A percentile compares a stretch with the other conserved stretches of the same genome.
Evolutionary conservation across 352 stramenopile genomes (phyloP).

Genomic region (Globisporangium takayamanum): DNA sequence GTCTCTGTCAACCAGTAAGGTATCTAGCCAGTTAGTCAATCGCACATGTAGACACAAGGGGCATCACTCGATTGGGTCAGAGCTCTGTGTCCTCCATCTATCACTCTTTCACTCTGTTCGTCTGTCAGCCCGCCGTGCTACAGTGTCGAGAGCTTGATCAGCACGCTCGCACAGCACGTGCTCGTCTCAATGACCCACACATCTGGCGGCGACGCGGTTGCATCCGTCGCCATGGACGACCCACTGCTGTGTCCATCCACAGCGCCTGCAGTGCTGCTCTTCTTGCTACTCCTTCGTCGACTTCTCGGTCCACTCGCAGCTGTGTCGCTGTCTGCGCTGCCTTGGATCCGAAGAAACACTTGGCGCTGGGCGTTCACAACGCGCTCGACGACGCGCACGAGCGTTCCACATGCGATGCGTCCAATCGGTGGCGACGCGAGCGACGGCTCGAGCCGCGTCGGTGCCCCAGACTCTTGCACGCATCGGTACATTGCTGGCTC

Average conservation of each 20-base stretch:
- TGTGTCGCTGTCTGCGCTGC: neutral
- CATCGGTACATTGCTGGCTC: slow-evolving; percentile 42
- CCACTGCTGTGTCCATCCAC: neutral
- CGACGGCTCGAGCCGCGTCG: slow-evolving; percentile 47
- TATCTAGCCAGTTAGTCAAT: neutral
- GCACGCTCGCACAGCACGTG: slow-evolving; percentile 69
- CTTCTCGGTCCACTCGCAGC: neutral
- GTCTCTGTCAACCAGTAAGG: neutral
- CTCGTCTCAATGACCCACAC: slow-evolving; percentile 77
- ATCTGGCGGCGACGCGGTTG: neutral
- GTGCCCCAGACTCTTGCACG: slow-evolving; percentile 62
- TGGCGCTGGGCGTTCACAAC: slow-evolving; percentile 56
- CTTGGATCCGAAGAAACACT: slow-evolving; percentile 38
- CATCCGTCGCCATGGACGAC: neutral
- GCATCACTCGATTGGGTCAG: neutral
- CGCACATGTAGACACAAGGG: neutral
- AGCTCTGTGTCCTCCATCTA: neutral
- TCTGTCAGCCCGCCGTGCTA: neutral
- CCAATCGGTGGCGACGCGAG: slow-evolving; percentile 49
- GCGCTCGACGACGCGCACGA: slow-evolving; percentile 47
- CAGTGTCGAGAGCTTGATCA: slow-evolving; percentile 33
- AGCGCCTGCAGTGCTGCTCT: neutral
- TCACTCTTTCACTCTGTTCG: neutral
- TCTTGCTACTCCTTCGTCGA: neutral
- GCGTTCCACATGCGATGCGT: slow-evolving; percentile 44